These are phyloP conservation scores for Cladorrhinum sp. DNA, from an alignment of 2,329 filamentous ascomycete genomes.

Conservation along the genomic window DNA sequence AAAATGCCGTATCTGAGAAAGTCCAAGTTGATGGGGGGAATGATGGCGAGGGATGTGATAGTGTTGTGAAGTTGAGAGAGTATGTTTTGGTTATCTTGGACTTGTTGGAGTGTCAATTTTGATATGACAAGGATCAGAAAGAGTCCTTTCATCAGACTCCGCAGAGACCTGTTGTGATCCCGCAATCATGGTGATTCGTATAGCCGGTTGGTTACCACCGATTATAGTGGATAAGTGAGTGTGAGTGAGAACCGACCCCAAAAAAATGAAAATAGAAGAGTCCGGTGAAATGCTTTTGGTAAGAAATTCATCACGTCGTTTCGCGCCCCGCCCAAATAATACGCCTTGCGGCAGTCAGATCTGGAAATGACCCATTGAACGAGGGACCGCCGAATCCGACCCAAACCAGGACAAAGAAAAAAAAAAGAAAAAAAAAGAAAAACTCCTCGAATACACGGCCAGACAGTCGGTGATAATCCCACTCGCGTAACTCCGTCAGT, in stretches of 20 bases:
- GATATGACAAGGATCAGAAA: not conserved
- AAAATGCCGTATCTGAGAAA: not conserved
- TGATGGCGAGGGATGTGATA: not conserved
- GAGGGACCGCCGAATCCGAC: conserved; percentile 50
- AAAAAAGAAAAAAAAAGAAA: not conserved
- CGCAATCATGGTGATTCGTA: conserved; percentile 3
- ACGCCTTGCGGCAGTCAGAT: conserved; percentile 63
- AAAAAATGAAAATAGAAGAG: conserved; percentile 27
- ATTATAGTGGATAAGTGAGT: conserved; percentile 26
- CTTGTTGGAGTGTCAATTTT: not conserved
- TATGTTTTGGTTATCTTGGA: not conserved
- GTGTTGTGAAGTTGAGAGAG: not conserved
- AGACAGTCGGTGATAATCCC: conserved; percentile 19
- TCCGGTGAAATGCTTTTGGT: conserved; percentile 35
- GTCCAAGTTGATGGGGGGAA: conserved; percentile 8
- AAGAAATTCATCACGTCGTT: conserved; percentile 43
- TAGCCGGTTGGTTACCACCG: conserved; percentile 13
- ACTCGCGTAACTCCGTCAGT: conserved; percentile 19
- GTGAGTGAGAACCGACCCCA: conserved; percentile 37
- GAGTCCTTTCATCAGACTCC: not conserved
- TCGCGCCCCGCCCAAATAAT: conserved; percentile 45
- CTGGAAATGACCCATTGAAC: conserved; percentile 48
- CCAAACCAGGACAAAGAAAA: conserved; percentile 38
- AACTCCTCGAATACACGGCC: conserved; percentile 32
- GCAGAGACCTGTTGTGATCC: not conserved